Base-by-base conservation (phyloP, 2,329 filamentous ascomycete genomes). In the Sporothrix mexicana region DNA sequence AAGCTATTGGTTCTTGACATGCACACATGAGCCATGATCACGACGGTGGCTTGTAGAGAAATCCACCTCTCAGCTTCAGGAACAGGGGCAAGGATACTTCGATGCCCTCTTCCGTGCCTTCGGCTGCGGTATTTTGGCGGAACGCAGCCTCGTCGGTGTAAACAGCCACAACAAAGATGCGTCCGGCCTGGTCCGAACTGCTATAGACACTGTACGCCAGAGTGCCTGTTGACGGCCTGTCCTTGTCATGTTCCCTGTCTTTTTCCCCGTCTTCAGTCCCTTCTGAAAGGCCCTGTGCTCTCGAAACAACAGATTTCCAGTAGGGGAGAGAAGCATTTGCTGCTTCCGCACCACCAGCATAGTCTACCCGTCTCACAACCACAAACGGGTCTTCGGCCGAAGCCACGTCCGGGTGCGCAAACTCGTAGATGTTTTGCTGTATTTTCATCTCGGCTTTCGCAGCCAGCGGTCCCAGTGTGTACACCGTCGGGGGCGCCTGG, bases 131-230 rank as follows among this genome's bases (percentile, higher is more conserved):
- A n/a, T 72, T 59, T 8, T 67, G 25, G 10, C 49, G 61, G 20
- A 67, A 72, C 2, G 49, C 62, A 2, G n/a, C 5, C 62, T 72
- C 70, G 36, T 59, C 41, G 2, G 51, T 36, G n/a, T 72, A 72
- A 6, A 59, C 70, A 4, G 70, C 36, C 30, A 72, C 8, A 8
- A 62, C 47, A 17, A 67, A 72, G 1, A 72, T n/a, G 6, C 70
- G 49, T 1, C 36, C 70, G 20, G 70, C 36, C 49, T 55, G 13
- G 49, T 36, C 23, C 23, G 49, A 23, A 20, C 49, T 41, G 17
- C 49, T 23, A 49, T 49, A 68, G 61, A 72, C 70, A n/a, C 70
- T 25, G 25, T 72, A 72, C 2, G 70, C 61, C 9, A 72, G 62
- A 3, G 62, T 41, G 13, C 49, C 59, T 36, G 53, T 62, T 20